Evolutionary conservation across 208 protist species (phyloP), one percentile per base, ranked within the genome.

Genomic region (Wallacemonas sp.): DNA sequence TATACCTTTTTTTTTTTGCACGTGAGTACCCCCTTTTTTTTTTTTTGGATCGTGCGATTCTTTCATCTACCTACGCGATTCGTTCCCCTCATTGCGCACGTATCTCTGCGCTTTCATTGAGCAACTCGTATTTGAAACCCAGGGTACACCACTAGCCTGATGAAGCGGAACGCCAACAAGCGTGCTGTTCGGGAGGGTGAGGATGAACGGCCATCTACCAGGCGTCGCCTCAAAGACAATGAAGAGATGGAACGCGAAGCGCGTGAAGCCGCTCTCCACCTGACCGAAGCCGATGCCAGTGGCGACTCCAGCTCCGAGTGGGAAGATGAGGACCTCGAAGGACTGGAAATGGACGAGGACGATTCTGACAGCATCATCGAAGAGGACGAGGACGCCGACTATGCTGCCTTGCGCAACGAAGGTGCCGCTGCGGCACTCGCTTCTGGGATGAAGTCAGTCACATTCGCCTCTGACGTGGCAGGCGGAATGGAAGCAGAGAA

Each of bases 351-450:
- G 19, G 63, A 66, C 0, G 62, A 76, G 2, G 79, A 70, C 22
- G 67, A 76, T 15, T 70, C 78, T 13, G 84, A 90, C 50, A 79
- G 81, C 19, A 71, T 71, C 67, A 75, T 72, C 66, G 79, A 87
- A 30, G 75, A 81, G 6, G 67, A 71, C 38, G 73, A 78, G 46
- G 82, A 89, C 46, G 81, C 80, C 52, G 89, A 91, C 63, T 92
- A 95, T 73, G 84, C 81, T 13, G 84, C 87, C 27, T 85, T 92
- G 41, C 78, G 87, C 68, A 79, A 81, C 22, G 89, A 95, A 75
- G 48, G 77, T 70, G 27, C 60, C 48, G 34, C 66, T 73, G 15
- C 77, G 60, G 73, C 73, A 64, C 8, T 32, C 21, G 24, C 65
- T 58, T 53, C 52, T 32, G 33, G 41, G 8, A 26, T 57, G 5